A percentile compares a stretch with the other conserved stretches of the same genome.
Evolutionary conservation across 2,329 filamentous ascomycete genomes (phyloP).

Genomic region (Monilinia laxa): DNA sequence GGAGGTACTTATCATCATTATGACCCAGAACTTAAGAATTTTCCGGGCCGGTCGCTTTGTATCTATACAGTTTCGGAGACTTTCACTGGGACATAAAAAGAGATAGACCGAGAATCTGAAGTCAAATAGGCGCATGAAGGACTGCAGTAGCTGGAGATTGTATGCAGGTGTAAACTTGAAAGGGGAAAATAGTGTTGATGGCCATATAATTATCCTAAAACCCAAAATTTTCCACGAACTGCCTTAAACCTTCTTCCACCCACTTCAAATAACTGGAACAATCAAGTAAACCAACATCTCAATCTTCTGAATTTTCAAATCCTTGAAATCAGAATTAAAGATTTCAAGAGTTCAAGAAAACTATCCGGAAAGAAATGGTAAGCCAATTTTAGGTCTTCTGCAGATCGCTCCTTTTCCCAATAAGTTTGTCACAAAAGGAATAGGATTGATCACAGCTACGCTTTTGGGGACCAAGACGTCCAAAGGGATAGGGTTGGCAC

Average conservation of each 20-base stretch:
- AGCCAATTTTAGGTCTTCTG: neutral
- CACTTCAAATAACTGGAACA: no score
- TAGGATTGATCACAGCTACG: neutral
- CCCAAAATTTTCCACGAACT: no score
- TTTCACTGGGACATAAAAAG: no score
- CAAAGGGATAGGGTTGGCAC: neutral
- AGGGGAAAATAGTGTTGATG: no score
- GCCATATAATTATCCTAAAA: no score
- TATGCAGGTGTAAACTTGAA: neutral
- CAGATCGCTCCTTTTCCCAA: conserved; percentile 5
- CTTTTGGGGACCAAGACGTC: neutral
- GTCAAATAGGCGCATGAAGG: neutral
- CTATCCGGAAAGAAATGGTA: neutral
- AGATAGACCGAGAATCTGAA: neutral
- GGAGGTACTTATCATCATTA: neutral
- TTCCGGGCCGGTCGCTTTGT: no score
- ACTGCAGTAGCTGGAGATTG: neutral
- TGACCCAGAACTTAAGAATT: fast-evolving
- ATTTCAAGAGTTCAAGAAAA: no score
- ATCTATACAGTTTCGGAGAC: no score
- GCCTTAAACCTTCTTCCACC: no score
- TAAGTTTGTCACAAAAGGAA: neutral
- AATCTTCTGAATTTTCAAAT: no score
- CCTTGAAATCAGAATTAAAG: no score
- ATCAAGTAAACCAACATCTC: no score